phyloP scores from a whole-genome alignment of 2,329 filamentous ascomycete species.

The Talaromyces sp. region DNA sequence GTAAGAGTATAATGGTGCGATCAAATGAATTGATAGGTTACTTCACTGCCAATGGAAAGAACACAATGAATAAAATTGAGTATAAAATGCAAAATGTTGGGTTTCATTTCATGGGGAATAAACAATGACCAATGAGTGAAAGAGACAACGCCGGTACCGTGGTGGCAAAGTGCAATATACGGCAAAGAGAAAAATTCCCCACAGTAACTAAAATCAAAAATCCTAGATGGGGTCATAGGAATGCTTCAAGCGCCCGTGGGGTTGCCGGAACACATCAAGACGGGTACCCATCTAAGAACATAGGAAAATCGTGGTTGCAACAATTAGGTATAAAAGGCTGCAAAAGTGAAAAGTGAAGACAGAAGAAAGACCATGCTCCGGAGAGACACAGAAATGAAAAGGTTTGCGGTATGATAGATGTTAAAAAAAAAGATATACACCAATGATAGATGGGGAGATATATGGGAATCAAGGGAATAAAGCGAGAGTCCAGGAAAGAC shows the following conservation, averaged over 20 bases:
- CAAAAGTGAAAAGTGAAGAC: constrained; percentile 7
- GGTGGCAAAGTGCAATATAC: constrained; percentile 27
- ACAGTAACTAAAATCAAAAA: constrained; percentile 20
- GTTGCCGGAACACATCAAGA: constrained; percentile 18
- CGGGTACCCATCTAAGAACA: constrained; percentile 33
- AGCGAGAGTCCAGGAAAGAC: constrained; percentile 4
- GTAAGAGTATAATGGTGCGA: background rate
- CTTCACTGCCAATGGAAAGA: constrained; percentile 39
- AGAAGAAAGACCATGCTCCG: constrained; percentile 2
- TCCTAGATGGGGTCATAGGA: constrained; percentile 24
- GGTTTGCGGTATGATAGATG: constrained; percentile 14
- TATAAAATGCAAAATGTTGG: constrained; percentile 14
- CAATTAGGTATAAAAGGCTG: constrained; percentile 25
- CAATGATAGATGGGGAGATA: constrained; percentile 19
- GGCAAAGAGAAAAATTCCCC: constrained; percentile 16
- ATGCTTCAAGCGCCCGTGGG: constrained; percentile 23
- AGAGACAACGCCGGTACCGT: constrained; percentile 26
- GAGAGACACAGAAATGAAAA: constrained; percentile 4
- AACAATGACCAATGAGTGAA: constrained; percentile 19
- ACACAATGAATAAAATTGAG: background rate
- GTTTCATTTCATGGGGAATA: constrained; percentile 16
- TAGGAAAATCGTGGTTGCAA: constrained; percentile 37
- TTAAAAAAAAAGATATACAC: constrained; percentile 26
- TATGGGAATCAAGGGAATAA: constrained; percentile 13
- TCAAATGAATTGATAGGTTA: constrained; percentile 39